phyloP scores from a whole-genome alignment of 148 eudicot genomes.

The Euryodendron excelsum region DNA sequence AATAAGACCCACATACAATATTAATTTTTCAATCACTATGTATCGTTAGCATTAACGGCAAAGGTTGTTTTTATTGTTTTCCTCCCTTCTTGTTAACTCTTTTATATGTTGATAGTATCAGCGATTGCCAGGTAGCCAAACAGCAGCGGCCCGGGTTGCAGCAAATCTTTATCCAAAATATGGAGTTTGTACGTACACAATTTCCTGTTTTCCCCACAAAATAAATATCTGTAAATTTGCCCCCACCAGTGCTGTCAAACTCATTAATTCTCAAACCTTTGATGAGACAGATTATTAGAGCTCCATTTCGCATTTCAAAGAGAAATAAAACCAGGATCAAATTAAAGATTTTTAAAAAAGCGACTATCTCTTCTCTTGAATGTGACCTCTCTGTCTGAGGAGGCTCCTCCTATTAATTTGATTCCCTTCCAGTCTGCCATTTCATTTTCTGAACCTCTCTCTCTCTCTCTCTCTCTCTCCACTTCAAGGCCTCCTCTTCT shows the following conservation, averaged over 20 bases:
- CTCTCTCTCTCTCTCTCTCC: conserved; percentile 38
- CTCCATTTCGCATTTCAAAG: not conserved
- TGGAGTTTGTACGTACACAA: not conserved
- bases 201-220: not conserved
- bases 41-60: too few relatives aligned
- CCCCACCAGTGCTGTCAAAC: conserved; percentile 18
- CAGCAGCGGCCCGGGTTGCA: too few relatives aligned
- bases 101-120: too few relatives aligned
- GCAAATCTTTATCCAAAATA: too few relatives aligned
- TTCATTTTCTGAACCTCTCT: conserved; percentile 55
- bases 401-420: conserved; percentile 61
- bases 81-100: too few relatives aligned
- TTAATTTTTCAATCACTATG: too few relatives aligned
- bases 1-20: too few relatives aligned
- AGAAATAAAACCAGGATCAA: not conserved
- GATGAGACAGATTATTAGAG: conserved; percentile 30
- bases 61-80: too few relatives aligned
- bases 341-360: not conserved
- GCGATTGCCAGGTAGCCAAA: too few relatives aligned
- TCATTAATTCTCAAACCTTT: conserved; percentile 34
- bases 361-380: conserved; percentile 25
- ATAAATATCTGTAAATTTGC: conserved; percentile 20
- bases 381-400: conserved; percentile 46
- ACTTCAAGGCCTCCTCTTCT: conserved; percentile 7
- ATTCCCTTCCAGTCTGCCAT: conserved; percentile 66